Evolutionary conservation across 2,329 filamentous ascomycete species (phyloP), one percentile per base, ranked within the genome.

Genomic region (Diaporthe sp.): DNA sequence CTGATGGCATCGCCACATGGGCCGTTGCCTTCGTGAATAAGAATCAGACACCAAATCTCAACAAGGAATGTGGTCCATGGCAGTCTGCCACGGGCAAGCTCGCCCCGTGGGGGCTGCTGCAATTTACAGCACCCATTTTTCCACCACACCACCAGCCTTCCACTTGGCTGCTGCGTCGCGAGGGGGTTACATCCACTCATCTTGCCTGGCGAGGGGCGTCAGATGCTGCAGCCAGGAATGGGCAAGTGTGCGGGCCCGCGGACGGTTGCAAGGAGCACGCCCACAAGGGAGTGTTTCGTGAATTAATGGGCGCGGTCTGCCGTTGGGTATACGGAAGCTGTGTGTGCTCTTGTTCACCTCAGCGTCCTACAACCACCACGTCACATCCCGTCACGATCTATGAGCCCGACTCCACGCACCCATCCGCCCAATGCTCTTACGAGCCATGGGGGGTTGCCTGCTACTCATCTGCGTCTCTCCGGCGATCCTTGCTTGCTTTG

Each of bases 151-250:
- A 53, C 12, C n/a, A 55, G 58, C 37, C 28, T 20, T 47, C 37
- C n/a, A 72, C 57, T 39, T 58, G 55, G 60, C 71, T 63, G 58
- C 71, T 65, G 71, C 57, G 44, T 53, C 20, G 47, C 44, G 34
- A 55, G 47, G 25, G 71, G 71, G 58, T 72, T 72, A 53, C 71
- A 72, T 72, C 22, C 57, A 55, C 58, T 63, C 44, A 34, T 44
- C 31, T 58, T 72, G 58, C 34, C 28, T 25, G 28, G 25, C 49
- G 34, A 53, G 65, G 22, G 65, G 47, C 47, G 15, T 34, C 34
- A 42, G 47, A 53, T 68, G 31, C 65, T 68, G 65, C 47, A 49
- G 47, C 63, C 31, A 25, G 58, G 44, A 53, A 53, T 25, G 44
- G 22, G 20, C 28, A 67, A 67, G 8, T 37, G 28, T 47, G 63